These are phyloP conservation scores for Alternaria consortialis DNA, from an alignment of 2,329 filamentous ascomycete genomes.

Conservation along the genomic window DNA sequence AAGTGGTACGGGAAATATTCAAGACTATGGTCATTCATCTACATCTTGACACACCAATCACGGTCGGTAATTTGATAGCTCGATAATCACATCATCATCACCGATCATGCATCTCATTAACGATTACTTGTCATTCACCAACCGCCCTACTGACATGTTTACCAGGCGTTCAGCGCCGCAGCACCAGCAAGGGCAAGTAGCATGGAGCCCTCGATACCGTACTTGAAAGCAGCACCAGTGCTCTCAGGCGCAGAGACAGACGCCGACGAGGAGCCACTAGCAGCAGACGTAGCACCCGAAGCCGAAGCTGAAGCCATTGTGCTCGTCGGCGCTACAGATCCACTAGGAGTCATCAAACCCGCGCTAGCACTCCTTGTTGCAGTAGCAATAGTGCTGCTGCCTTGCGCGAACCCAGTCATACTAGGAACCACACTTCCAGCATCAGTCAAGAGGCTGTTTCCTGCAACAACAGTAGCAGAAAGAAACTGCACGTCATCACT, in stretches of 20 bases:
- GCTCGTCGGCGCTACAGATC: not conserved
- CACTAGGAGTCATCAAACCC: constrained; percentile 5
- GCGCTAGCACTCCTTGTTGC: constrained; percentile 11
- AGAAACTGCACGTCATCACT: constrained; percentile 31
- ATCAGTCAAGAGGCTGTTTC: constrained; percentile 31
- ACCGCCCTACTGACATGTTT: not conserved
- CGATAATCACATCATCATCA: not conserved
- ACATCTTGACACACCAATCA: not conserved
- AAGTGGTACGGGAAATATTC: not conserved
- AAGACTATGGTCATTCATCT: not conserved
- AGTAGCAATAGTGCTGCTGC: constrained; percentile 15
- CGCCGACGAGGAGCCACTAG: constrained; percentile 11
- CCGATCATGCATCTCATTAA: not conserved
- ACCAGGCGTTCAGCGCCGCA: constrained; percentile 32
- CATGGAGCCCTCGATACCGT: constrained; percentile 28
- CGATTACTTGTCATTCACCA: not conserved
- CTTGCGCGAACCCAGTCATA: constrained; percentile 7
- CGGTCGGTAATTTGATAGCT: not conserved
- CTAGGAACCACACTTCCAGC: constrained; percentile 13
- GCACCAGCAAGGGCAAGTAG: constrained; percentile 35
- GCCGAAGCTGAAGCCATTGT: not conserved
- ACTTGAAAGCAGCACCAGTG: constrained; percentile 34
- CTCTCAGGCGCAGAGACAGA: constrained; percentile 23
- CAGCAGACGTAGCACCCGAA: constrained; percentile 14
- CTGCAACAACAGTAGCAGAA: constrained; percentile 34